Evolutionary conservation across 805 yeast species (phyloP).

Genomic region (Candida glaebosa): DNA sequence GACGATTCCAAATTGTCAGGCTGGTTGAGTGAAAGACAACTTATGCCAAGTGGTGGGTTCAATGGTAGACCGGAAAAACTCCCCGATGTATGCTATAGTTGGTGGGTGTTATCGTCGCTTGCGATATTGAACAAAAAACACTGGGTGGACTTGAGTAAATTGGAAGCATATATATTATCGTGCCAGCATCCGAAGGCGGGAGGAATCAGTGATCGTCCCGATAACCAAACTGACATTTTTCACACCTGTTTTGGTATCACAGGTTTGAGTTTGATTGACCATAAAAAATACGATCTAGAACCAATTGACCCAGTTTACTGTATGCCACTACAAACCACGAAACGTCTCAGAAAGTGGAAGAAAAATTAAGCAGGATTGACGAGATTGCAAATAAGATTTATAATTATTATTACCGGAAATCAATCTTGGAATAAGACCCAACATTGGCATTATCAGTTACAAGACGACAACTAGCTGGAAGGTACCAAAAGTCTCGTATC

Average conservation of each 20-base stretch:
- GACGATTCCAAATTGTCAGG: slow-evolving; percentile 51
- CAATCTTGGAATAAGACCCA: too few relatives aligned
- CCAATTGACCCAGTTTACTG: slow-evolving; percentile 84
- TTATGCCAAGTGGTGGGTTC: slow-evolving; percentile 74
- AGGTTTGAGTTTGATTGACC: slow-evolving; percentile 76
- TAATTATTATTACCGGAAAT: too few relatives aligned
- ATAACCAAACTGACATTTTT: slow-evolving; percentile 86
- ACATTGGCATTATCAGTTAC: too few relatives aligned
- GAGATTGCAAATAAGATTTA: neutral
- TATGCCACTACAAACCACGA: slow-evolving; percentile 55
- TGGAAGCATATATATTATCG: slow-evolving; percentile 62
- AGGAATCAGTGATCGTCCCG: slow-evolving; percentile 91
- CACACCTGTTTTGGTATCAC: slow-evolving; percentile 91
- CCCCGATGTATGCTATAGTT: slow-evolving; percentile 96
- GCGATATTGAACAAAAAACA: slow-evolving; percentile 61
- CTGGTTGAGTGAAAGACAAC: slow-evolving; percentile 93
- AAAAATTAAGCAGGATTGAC: slow-evolving; percentile 41
- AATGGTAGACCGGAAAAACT: slow-evolving; percentile 95
- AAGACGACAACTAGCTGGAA: too few relatives aligned
- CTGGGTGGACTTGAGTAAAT: slow-evolving; percentile 70
- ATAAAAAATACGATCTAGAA: slow-evolving; percentile 46
- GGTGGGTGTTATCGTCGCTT: slow-evolving; percentile 91
- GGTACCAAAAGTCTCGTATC: too few relatives aligned
- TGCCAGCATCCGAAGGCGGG: slow-evolving; percentile 81
- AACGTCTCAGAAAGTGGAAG: slow-evolving; percentile 42